Base-by-base conservation (phyloP, 139 green algal genomes). In the Auxenochlorella pyrenoidosa region DNA sequence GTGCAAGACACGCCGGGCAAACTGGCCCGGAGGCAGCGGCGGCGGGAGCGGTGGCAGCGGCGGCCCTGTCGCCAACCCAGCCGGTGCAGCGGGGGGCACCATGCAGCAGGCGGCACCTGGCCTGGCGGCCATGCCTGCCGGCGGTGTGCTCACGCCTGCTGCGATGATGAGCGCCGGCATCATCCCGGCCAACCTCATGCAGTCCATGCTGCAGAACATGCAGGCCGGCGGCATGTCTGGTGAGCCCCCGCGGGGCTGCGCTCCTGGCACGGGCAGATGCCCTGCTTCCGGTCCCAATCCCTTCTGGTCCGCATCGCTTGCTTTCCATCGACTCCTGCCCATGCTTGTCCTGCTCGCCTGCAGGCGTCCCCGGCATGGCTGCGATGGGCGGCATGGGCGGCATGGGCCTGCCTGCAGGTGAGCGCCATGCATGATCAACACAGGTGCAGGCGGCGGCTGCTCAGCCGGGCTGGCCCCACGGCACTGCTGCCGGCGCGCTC, bases 331-430 rank as follows among this genome's bases (percentile, higher is more conserved):
- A n/a, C 10, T 10, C n/a, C 68, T 41, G 32, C 70, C 15, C 34
- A 0, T 43, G 13, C 70, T 30, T 24, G n/a, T n/a, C 65, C 10
- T 81, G 40, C 75, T 83, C 12, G 40, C 12, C 5, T 32, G 81
- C 80, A 78, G 89, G 82, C 86, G 90, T 92, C 83, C 44, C n/a
- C 18, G 82, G 82, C 65, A 86, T 86, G 82, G 59, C 79, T 18
- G 24, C 24, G 26, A 66, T 87, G 71, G 71, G 47, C 1, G 88
- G 80, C 80, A 66, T 87, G 71, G 71, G 47, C 1, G 88, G 80
- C 80, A 87, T 89, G 86, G 82, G 76, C 58, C 72, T 88, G 47
- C 71, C 73, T 38, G 51, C n/a, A 87, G 66, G 82, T 87, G 44
- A 34, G 41, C 38, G 43, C 30, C 26, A 8, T 41, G 22, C 0